Conservation (phyloP, 805 yeast genomes). For the Ogataea sp. region DNA sequence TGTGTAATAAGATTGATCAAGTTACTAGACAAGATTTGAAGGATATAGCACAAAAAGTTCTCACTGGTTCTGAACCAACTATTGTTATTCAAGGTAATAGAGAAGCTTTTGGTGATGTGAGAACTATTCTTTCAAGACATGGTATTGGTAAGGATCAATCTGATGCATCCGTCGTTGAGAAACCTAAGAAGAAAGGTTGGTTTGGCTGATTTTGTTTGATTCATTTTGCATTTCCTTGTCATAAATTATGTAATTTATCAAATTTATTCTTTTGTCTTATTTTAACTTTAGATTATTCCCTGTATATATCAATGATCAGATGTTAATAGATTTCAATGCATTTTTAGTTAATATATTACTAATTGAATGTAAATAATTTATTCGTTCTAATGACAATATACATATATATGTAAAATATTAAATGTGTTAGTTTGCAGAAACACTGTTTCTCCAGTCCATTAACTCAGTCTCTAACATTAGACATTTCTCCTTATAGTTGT, state of each 20-base stretch:
- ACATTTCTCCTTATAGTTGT: constrained; percentile 45
- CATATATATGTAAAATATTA: no score
- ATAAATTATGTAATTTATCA: no score
- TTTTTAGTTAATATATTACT: no score
- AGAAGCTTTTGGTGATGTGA: constrained; percentile 79
- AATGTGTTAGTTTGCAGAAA: neutral
- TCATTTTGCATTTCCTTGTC: no score
- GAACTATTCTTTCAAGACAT: constrained; percentile 50
- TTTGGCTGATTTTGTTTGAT: constrained; percentile 3
- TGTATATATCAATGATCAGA: neutral
- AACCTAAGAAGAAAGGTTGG: constrained; percentile 11
- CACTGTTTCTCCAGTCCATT: constrained; percentile 43
- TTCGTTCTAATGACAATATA: no score
- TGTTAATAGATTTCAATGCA: no score
- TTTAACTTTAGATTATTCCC: no score
- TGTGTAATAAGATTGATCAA: constrained; percentile 68
- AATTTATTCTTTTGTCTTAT: no score
- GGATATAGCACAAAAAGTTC: constrained; percentile 64
- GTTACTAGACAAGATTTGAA: constrained; percentile 63
- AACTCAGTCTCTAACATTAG: constrained; percentile 49
- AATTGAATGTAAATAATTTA: no score
- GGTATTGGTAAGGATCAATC: constrained; percentile 53
- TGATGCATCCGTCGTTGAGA: neutral
- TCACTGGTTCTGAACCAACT: constrained; percentile 75
- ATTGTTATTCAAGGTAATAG: constrained; percentile 85